Base-by-base conservation (phyloP, 1,139 yeast genomes). In the Saccharomyces hybrid region DNA sequence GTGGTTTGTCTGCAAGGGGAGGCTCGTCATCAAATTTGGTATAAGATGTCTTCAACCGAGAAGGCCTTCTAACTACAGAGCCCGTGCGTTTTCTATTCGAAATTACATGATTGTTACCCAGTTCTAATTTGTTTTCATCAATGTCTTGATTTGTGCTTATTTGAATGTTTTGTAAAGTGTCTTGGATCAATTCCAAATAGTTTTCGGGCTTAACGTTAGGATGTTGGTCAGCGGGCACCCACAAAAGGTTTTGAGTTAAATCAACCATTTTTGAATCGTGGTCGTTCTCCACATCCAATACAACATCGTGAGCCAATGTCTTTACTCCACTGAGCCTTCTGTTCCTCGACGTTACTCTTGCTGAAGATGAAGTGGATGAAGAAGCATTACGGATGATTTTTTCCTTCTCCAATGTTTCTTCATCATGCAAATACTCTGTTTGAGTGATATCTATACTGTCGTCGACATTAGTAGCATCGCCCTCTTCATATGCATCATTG, bases 211-310 rank as follows among this genome's bases (percentile, higher is more conserved):
- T 91, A 16, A 93, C 81, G 65, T 87, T 93, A 1, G 99, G 98
- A 68, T 93, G 99, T 50, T 89, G 79, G 59, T 83, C 84, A 1
- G 98, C 98, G 0, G 98, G 97, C 1, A 93, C 97, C 99, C 99
- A 91, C 52, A 90, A 73, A 14, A 84, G 70, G 53, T 76, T 74
- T 34, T 73, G 62, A 7, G 65, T 38, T 5, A 38, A 16, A 14
- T 38, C 19, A 26, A 19, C 44, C 25, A 23, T 19, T 14, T 19
- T 38, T 11, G 44, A 38, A 5, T 9, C 13, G 26, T 38, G 44
- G 19, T 19, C 25, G 11, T 16, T n/a, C n/a, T 3, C n/a, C n/a
- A 16, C 44, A 4, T 38, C 44, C 25, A 38, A 38, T 9, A 38
- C 26, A 5, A 9, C 44, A 11, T 38, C 44, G 25, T 38, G 44